Percentiles rank a stretch among this genome's conserved stretches.
Conservation (phyloP, 2,329 filamentous ascomycete species). For the Claviceps sp. region DNA sequence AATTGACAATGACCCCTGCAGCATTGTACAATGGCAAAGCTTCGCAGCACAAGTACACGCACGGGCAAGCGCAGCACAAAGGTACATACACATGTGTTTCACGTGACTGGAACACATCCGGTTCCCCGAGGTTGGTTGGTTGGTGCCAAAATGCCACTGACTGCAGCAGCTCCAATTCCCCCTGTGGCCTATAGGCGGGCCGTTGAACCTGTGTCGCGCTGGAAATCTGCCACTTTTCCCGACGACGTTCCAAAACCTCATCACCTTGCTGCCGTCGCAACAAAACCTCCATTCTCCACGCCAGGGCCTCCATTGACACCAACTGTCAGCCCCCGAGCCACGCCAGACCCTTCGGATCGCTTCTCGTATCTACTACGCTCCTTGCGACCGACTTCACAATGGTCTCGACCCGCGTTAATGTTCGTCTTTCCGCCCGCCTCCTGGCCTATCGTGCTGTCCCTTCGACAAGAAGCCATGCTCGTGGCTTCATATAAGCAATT, state of each 20-base stretch:
- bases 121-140: neutral
- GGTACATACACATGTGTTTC: neutral
- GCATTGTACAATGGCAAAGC: neutral
- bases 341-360: conserved; percentile 22
- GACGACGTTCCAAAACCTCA: conserved; percentile 28
- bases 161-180: neutral
- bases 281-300: conserved; percentile 26
- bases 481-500: conserved; percentile 5
- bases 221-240: conserved; percentile 37
- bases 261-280: conserved; percentile 22
- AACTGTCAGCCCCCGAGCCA: conserved; percentile 23
- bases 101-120: neutral
- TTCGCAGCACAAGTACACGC: neutral
- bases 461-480: conserved; percentile 7
- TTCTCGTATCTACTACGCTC: conserved; percentile 25
- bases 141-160: neutral
- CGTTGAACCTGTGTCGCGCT: conserved; percentile 7
- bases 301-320: conserved; percentile 31
- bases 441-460: conserved; percentile 11
- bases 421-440: conserved; percentile 26
- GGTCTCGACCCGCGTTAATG: conserved; percentile 58
- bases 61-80: no score
- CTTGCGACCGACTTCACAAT: conserved; percentile 36
- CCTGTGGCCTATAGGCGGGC: conserved; percentile 4
- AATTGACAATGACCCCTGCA: neutral